Percentiles rank a stretch among this genome's conserved stretches.
Evolutionary conservation across 192 early-diverging fungal species (phyloP).

Genomic region (Coemansia nantahalensis): DNA sequence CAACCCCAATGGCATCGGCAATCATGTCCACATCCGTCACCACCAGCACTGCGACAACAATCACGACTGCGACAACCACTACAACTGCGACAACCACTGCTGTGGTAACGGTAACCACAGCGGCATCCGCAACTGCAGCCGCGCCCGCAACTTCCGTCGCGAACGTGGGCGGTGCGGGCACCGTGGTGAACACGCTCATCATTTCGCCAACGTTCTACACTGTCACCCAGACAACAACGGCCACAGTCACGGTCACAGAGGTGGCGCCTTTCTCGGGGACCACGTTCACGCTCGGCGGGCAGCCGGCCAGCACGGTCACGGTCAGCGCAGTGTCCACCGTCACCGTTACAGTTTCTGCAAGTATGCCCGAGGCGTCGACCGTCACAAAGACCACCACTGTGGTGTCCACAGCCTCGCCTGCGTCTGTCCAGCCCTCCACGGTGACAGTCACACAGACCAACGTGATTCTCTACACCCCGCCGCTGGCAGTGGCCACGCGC

Average conservation of each 20-base stretch:
- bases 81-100: constrained; percentile 1
- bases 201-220: constrained; percentile 7
- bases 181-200: constrained; percentile 2
- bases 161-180: not conserved
- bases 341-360: not conserved
- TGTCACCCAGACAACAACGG: constrained; percentile 2
- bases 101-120: constrained; percentile 4
- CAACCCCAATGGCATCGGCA: not conserved
- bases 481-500: not conserved
- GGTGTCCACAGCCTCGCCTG: not conserved
- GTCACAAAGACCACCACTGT: constrained; percentile 1
- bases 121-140: not conserved
- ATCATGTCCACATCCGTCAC: not conserved
- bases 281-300: not conserved
- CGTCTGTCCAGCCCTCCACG: not conserved
- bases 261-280: not conserved
- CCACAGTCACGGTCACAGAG: constrained; percentile 2
- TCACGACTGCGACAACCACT: constrained; percentile 6
- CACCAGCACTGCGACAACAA: not conserved
- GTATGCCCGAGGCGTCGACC: not conserved
- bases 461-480: not conserved
- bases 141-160: constrained; percentile 2
- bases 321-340: not conserved
- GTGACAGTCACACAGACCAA: not conserved
- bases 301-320: not conserved